phyloP scores from a whole-genome alignment of 2,329 filamentous ascomycete genomes.

The Geoglossum cookeanum region DNA sequence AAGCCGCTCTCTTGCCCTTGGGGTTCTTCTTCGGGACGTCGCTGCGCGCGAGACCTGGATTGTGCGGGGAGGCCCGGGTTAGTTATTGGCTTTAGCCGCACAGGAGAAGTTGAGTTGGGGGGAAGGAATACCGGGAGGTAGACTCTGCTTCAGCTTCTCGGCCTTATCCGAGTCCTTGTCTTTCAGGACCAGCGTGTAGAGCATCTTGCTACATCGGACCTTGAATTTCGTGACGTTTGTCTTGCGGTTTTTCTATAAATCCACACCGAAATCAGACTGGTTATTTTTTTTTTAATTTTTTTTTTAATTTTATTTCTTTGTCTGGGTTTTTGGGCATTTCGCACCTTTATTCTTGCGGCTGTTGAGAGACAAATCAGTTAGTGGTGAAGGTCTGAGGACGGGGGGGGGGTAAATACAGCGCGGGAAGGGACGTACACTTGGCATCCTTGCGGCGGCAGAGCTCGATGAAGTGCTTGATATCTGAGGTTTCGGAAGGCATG shows the following conservation, averaged over 20 bases:
- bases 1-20: constrained; percentile 29
- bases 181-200: constrained; percentile 98
- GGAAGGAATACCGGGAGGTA: constrained; percentile 63
- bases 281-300: too few species aligned
- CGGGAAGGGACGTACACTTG: constrained; percentile 55
- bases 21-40: constrained; percentile 45
- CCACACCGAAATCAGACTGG: too few species aligned
- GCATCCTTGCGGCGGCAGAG: constrained; percentile 99
- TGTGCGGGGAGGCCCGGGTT: constrained; percentile 1
- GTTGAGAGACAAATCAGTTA: not conserved
- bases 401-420: not conserved
- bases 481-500: constrained; percentile 96
- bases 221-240: constrained; percentile 98
- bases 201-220: constrained; percentile 90
- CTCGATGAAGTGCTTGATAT: constrained; percentile 99
- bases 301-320: too few species aligned
- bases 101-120: not conserved
- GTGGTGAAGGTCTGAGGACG: not conserved
- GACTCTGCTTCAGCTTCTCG: constrained; percentile 98
- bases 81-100: not conserved
- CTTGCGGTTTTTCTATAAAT: constrained; percentile 68
- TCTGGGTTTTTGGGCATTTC: not conserved
- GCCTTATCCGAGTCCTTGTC: constrained; percentile 74
- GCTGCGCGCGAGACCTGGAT: constrained; percentile 35
- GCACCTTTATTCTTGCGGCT: constrained; percentile 1